phyloP scores from a whole-genome alignment of 1,139 yeast genomes.

The Meyerozyma elateridarum region DNA sequence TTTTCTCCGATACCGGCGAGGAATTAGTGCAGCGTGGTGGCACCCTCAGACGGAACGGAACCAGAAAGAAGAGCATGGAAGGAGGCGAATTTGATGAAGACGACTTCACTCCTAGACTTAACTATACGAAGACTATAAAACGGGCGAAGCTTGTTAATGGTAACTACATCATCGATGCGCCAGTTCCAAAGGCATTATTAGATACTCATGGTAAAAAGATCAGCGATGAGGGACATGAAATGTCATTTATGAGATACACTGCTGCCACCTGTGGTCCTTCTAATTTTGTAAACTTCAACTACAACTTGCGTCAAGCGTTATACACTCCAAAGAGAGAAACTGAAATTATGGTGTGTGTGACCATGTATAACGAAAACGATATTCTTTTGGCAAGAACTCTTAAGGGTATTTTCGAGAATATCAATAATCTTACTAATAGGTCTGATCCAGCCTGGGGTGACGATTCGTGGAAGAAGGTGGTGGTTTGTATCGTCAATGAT shows the following conservation, averaged over 20 bases:
- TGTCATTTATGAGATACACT: slow-evolving; percentile 72
- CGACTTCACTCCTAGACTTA: slow-evolving; percentile 39
- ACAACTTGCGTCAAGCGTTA: slow-evolving; percentile 62
- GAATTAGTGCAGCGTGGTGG: slow-evolving; percentile 33
- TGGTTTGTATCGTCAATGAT: slow-evolving; percentile 70
- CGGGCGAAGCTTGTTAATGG: slow-evolving; percentile 60
- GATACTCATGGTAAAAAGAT: slow-evolving; percentile 48
- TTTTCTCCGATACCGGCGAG: slow-evolving; percentile 41
- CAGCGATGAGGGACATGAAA: slow-evolving; percentile 53
- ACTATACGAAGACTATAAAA: slow-evolving; percentile 45
- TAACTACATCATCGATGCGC: slow-evolving; percentile 74
- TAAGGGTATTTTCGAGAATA: slow-evolving; percentile 73
- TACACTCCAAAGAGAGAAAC: slow-evolving; percentile 66
- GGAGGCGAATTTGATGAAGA: slow-evolving; percentile 23
- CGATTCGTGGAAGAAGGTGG: slow-evolving; percentile 77
- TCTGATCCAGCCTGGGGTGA: slow-evolving; percentile 71
- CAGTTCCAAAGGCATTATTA: slow-evolving; percentile 59
- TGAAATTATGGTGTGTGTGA: slow-evolving; percentile 79
- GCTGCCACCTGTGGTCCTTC: slow-evolving; percentile 81
- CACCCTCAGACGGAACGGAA: slow-evolving; percentile 23
- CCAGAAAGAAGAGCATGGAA: slow-evolving; percentile 14
- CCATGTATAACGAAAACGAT: slow-evolving; percentile 85
- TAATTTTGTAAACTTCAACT: slow-evolving; percentile 51
- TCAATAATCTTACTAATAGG: slow-evolving; percentile 53
- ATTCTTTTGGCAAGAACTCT: slow-evolving; percentile 65